A percentile compares a stretch with the other conserved stretches of the same genome.
phyloP scores from a whole-genome alignment of 2,329 filamentous ascomycete genomes.

The Ceratocystis harringtonii region DNA sequence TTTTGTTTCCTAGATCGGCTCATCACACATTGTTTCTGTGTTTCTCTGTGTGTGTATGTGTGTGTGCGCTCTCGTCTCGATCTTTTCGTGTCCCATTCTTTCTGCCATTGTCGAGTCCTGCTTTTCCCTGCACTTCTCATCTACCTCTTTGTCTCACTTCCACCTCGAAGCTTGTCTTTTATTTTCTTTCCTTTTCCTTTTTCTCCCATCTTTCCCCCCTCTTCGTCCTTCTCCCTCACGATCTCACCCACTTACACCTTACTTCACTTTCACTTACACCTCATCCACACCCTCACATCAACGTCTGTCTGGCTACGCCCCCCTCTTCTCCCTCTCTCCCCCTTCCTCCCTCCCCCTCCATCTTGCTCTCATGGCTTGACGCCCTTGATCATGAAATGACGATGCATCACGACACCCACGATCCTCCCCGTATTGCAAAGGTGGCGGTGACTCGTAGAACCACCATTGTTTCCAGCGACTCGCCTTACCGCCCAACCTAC shows the following conservation, averaged over 20 bases:
- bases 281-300: not conserved
- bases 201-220: not conserved
- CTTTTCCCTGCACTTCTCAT: not conserved
- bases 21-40: no score
- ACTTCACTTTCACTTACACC: not conserved
- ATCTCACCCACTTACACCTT: not conserved
- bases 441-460: conserved; percentile 7
- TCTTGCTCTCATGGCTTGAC: conserved; percentile 4
- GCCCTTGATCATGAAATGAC: conserved; percentile 11
- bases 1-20: no score
- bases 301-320: not conserved
- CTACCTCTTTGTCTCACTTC: not conserved
- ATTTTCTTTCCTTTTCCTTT: not conserved
- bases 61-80: no score
- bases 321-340: not conserved
- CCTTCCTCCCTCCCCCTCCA: not conserved
- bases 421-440: conserved; percentile 7
- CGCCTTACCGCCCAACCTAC: conserved; percentile 11
- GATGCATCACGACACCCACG: conserved; percentile 8
- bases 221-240: not conserved
- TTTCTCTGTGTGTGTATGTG: no score
- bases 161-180: not conserved
- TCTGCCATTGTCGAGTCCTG: no score
- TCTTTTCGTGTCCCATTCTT: no score
- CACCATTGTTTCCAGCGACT: conserved; percentile 11